Conservation (phyloP, 352 stramenopile genomes). For the Phytopythium ostracodes region DNA sequence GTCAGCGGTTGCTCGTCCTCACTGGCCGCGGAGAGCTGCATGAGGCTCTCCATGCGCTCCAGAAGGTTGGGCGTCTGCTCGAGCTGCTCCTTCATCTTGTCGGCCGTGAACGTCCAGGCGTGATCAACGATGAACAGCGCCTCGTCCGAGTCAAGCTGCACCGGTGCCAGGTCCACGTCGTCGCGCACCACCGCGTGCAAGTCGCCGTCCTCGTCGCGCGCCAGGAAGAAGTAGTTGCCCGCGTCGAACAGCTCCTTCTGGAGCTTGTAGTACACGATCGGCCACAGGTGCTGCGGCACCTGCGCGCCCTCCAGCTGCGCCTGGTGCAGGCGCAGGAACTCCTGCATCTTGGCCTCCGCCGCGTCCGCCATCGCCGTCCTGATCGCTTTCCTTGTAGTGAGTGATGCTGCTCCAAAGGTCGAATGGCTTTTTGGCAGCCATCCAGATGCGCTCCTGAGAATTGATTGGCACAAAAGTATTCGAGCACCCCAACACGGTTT, state of each 20-base stretch:
- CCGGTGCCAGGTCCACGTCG: slow-evolving; percentile 29
- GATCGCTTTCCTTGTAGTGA: neutral
- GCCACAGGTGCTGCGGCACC: slow-evolving; percentile 39
- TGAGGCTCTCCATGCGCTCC: slow-evolving; percentile 42
- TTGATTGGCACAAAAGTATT: slow-evolving; percentile 1
- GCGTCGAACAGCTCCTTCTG: slow-evolving; percentile 49
- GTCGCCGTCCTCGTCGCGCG: slow-evolving; percentile 39
- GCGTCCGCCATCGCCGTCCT: slow-evolving; percentile 1
- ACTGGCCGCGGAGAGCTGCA: slow-evolving; percentile 21
- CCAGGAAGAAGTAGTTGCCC: slow-evolving; percentile 42
- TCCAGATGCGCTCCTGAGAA: neutral
- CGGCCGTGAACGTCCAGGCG: slow-evolving; percentile 50
- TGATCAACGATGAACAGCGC: slow-evolving; percentile 51
- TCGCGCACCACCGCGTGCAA: slow-evolving; percentile 41
- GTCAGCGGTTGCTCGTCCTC: slow-evolving; percentile 14
- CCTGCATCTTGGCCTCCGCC: slow-evolving; percentile 37
- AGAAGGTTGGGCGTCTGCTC: slow-evolving; percentile 26
- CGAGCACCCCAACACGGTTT: neutral
- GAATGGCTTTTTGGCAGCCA: neutral
- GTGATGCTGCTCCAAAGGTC: neutral
- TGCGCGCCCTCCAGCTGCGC: slow-evolving; percentile 33
- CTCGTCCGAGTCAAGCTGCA: slow-evolving; percentile 33
- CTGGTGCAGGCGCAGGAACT: slow-evolving; percentile 40
- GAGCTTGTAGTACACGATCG: slow-evolving; percentile 44
- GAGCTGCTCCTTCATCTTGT: slow-evolving; percentile 32